Evolutionary conservation across 2,329 filamentous ascomycete genomes (phyloP).

Genomic region (Plectosphaerella cucumerina): DNA sequence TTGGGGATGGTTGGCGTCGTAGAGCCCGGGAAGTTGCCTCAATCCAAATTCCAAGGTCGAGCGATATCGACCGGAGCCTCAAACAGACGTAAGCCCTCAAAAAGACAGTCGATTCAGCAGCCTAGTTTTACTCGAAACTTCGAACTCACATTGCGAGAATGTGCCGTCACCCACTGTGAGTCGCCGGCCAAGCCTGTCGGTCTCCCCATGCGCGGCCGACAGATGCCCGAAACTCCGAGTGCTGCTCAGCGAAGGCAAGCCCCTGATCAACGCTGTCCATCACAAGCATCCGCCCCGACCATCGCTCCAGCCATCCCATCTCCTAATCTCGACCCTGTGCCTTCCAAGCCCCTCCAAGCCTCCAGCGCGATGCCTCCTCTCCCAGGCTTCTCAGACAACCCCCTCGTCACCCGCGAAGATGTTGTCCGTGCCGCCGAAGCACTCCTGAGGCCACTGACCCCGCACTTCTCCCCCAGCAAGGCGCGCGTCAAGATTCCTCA

Average conservation of each 20-base stretch:
- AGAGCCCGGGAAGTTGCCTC: too few relatives aligned
- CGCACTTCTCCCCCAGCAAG: constrained; percentile 26
- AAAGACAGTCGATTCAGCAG: too few relatives aligned
- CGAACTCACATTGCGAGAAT: too few relatives aligned
- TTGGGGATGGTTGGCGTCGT: too few relatives aligned
- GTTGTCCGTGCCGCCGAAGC: constrained; percentile 27
- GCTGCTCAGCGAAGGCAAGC: not conserved
- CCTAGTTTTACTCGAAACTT: too few relatives aligned
- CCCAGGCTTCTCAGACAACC: constrained; percentile 36
- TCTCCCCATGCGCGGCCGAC: not conserved
- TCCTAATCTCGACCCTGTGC: not conserved
- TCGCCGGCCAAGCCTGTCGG: too few relatives aligned
- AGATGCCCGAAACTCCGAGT: not conserved
- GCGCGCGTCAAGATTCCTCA: constrained; percentile 31
- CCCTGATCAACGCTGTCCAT: too few relatives aligned
- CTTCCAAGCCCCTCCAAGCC: not conserved
- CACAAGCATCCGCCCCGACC: not conserved
- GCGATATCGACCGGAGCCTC: too few relatives aligned
- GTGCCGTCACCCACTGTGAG: too few relatives aligned
- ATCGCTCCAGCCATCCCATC: not conserved
- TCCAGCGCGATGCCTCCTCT: constrained; percentile 28
- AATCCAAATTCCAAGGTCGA: too few relatives aligned
- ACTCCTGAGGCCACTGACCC: constrained; percentile 25
- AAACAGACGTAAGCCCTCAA: too few relatives aligned
- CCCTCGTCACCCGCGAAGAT: constrained; percentile 28